Percentiles rank a stretch among this genome's conserved stretches.
Evolutionary conservation across 495 filamentous ascomycete genomes (phyloP).

Genomic region (Xanthoparmelia taractica): DNA sequence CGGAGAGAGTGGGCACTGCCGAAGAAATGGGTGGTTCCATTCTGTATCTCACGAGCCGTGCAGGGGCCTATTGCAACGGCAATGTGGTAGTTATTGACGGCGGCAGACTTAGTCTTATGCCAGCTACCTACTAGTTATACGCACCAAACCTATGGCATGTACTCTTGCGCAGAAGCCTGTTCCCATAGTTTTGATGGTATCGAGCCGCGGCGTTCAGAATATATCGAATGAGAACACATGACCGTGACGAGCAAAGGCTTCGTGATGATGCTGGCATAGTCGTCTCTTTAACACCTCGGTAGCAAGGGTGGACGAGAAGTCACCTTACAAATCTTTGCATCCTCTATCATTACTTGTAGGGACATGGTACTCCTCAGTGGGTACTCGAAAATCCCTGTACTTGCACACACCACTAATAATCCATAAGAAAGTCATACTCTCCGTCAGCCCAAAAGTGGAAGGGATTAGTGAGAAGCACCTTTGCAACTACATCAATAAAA

Average conservation of each 20-base stretch:
- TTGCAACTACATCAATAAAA: too few species aligned
- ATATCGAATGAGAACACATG: too few species aligned
- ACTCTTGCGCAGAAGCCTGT: background rate
- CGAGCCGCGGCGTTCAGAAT: background rate
- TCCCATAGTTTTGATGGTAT: background rate
- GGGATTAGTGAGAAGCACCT: too few species aligned
- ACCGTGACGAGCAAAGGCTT: background rate
- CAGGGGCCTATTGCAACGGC: conserved; percentile 54
- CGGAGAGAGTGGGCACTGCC: conserved; percentile 40
- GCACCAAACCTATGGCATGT: background rate
- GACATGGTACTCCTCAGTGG: too few species aligned
- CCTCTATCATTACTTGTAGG: too few species aligned
- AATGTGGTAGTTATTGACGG: conserved; percentile 51
- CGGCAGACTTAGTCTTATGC: conserved; percentile 44
- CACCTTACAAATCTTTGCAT: too few species aligned
- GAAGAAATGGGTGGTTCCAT: conserved; percentile 59
- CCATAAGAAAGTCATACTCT: too few species aligned
- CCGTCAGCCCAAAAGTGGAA: too few species aligned
- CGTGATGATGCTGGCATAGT: background rate
- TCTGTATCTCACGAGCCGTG: conserved; percentile 54
- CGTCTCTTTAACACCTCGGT: too few species aligned
- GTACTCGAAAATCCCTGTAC: too few species aligned
- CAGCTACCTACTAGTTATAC: conserved; percentile 36
- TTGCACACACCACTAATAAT: too few species aligned
- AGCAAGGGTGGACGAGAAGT: too few species aligned